These are phyloP conservation scores for Irpex sp. DNA, from an alignment of 1,284 basidiomycete species.

Conservation along the genomic window DNA sequence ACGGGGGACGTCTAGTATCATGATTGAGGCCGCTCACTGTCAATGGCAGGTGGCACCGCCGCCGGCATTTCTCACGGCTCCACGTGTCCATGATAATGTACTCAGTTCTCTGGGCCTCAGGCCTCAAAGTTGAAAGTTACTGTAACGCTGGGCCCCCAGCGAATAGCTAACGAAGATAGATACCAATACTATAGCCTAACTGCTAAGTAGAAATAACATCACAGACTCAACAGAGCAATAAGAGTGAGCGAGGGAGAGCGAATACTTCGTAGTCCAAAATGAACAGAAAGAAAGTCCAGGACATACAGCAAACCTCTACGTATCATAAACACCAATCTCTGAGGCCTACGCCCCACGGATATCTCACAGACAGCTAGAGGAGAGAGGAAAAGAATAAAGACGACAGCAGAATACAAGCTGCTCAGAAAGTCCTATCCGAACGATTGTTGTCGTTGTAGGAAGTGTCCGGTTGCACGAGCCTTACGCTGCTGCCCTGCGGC, in stretches of 20 bases:
- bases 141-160: no score
- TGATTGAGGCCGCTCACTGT: no score
- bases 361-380: not conserved
- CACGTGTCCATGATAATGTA: no score
- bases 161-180: no score
- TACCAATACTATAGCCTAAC: not conserved
- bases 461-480: conserved; percentile 4
- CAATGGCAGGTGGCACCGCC: no score
- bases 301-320: not conserved
- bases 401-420: not conserved
- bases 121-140: no score
- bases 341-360: not conserved
- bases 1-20: no score
- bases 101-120: no score
- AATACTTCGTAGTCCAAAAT: not conserved
- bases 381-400: not conserved
- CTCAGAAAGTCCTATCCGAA: not conserved
- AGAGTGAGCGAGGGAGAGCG: not conserved
- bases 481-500: conserved; percentile 4
- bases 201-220: not conserved
- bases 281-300: not conserved
- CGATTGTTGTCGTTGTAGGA: not conserved
- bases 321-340: not conserved
- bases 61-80: no score
- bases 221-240: not conserved